Evolutionary conservation across 2,329 filamentous ascomycete species (phyloP).

Genomic region (Paecilomyces sp.): DNA sequence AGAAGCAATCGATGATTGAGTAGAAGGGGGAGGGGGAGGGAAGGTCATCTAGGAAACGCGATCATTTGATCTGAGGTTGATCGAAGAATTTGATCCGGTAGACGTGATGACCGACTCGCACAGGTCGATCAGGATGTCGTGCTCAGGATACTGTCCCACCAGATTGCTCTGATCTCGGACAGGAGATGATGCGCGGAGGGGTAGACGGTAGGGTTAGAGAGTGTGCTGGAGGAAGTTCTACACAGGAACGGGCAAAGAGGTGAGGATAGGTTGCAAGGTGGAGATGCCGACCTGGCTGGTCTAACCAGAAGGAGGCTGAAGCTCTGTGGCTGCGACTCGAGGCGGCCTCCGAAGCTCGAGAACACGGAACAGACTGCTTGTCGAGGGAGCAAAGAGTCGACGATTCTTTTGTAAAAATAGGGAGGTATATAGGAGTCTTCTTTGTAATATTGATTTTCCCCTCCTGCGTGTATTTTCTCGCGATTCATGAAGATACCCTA

Average conservation of each 20-base stretch:
- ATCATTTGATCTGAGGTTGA: constrained; percentile 42
- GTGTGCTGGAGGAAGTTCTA: constrained; percentile 18
- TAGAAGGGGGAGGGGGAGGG: constrained; percentile 45
- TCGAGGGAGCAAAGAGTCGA: neutral
- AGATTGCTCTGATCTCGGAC: constrained; percentile 1
- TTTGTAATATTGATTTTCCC: neutral
- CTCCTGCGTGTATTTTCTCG: neutral
- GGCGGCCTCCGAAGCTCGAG: neutral
- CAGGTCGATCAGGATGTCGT: neutral
- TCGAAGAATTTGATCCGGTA: constrained; percentile 25
- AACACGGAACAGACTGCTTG: neutral
- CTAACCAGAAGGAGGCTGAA: constrained; percentile 2
- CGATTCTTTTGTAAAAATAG: neutral
- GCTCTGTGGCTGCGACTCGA: constrained; percentile 1
- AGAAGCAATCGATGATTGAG: constrained; percentile 47
- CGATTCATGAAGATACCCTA: neutral
- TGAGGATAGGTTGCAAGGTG: constrained; percentile 18
- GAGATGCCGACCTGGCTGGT: constrained; percentile 6
- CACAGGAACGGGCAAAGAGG: constrained; percentile 17
- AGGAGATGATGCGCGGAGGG: constrained; percentile 10
- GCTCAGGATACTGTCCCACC: neutral
- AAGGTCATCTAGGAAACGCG: constrained; percentile 51
- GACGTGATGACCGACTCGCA: constrained; percentile 1
- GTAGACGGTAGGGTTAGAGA: constrained; percentile 19
- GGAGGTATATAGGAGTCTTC: neutral